phyloP scores from a whole-genome alignment of 345 rosid genomes.

The Melastoma malabathricum region DNA sequence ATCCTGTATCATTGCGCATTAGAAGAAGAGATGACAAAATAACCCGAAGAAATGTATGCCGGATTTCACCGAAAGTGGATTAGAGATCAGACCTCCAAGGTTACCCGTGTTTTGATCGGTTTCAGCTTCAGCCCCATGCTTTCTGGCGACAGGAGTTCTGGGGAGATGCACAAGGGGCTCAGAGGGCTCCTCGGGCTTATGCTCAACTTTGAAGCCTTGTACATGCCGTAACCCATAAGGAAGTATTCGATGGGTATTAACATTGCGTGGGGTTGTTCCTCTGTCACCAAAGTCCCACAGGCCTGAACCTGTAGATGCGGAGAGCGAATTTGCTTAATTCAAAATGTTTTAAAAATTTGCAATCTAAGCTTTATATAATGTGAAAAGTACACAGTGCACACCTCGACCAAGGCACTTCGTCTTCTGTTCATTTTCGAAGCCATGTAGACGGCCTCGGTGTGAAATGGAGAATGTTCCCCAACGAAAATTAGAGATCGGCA shows the following conservation, averaged over 20 bases:
- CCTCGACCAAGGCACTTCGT: constrained; percentile 87
- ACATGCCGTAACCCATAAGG: constrained; percentile 67
- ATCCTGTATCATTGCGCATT: no score
- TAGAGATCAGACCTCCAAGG: constrained; percentile 8
- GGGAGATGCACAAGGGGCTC: constrained; percentile 68
- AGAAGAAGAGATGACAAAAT: no score
- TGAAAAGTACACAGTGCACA: constrained; percentile 8
- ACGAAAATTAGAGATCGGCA: constrained; percentile 80
- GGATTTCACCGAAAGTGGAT: background rate
- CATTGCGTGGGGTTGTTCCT: constrained; percentile 98
- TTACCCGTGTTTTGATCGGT: constrained; percentile 70
- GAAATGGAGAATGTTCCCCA: constrained; percentile 80
- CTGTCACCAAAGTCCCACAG: constrained; percentile 90
- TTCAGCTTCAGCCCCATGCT: constrained; percentile 97
- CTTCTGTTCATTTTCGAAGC: constrained; percentile 69
- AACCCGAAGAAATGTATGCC: background rate
- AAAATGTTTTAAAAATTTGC: background rate
- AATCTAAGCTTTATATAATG: background rate
- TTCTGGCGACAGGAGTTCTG: constrained; percentile 92
- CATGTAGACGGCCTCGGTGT: constrained; percentile 76
- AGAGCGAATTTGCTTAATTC: no score
- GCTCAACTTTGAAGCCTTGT: constrained; percentile 49
- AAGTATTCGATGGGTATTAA: constrained; percentile 87
- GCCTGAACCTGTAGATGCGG: constrained; percentile 57
- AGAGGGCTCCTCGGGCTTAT: constrained; percentile 88